phyloP scores from a whole-genome alignment of 345 rosid species.

The Angophora floribunda region DNA sequence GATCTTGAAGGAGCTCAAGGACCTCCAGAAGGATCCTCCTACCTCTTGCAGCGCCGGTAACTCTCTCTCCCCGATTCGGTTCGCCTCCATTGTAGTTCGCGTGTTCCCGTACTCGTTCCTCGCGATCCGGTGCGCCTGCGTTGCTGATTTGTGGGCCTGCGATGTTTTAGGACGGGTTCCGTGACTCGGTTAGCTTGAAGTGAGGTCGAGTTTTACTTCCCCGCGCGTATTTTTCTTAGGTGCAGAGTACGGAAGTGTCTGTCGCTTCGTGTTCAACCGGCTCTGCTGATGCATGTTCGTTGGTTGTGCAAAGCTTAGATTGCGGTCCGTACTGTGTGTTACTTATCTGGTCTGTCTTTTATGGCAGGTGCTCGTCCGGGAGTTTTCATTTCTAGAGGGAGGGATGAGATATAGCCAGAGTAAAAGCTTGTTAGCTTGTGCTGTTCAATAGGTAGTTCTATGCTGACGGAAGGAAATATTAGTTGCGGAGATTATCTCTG shows the following conservation, averaged over 20 bases:
- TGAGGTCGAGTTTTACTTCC: neutral
- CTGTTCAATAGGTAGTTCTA: neutral
- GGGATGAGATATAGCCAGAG: neutral
- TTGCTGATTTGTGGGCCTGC: neutral
- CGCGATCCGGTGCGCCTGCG: neutral
- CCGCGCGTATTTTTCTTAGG: neutral
- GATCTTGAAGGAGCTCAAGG: constrained; percentile 86
- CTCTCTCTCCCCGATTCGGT: neutral
- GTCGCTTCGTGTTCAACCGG: neutral
- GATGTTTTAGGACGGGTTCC: neutral
- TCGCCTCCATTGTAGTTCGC: neutral
- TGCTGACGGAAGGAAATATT: neutral
- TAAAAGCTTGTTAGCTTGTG: neutral
- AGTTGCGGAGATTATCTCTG: neutral
- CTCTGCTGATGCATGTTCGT: neutral
- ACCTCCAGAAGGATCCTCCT: constrained; percentile 85
- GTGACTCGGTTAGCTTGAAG: neutral
- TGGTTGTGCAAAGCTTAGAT: neutral
- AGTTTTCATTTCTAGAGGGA: neutral
- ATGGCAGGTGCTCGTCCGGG: neutral
- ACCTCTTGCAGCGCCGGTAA: constrained; percentile 84
- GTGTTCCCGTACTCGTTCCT: neutral
- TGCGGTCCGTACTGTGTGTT: neutral
- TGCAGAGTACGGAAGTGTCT: neutral
- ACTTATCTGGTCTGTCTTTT: neutral